Percentiles rank a stretch among this genome's conserved stretches.
Conservation (phyloP, 257 asterid species). For the Nicotiana benthamiana region DNA sequence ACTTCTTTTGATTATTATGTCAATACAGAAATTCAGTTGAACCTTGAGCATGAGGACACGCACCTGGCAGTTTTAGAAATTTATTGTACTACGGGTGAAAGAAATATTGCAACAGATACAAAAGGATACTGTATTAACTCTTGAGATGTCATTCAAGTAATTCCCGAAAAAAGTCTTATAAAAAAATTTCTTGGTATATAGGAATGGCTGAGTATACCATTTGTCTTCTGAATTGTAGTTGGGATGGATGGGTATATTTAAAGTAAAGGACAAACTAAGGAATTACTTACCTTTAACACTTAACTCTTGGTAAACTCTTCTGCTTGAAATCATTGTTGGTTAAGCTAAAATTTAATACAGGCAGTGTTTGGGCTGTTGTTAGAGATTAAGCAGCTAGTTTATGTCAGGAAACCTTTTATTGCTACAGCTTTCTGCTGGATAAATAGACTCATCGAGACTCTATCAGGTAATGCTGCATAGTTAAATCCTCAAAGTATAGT, state of each 20-base stretch:
- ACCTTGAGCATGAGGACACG: background rate
- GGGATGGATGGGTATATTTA: background rate
- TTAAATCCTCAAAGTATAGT: background rate
- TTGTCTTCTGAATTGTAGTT: background rate
- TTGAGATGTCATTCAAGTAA: background rate
- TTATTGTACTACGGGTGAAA: background rate
- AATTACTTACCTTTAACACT: background rate
- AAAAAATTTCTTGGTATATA: background rate
- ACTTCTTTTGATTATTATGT: background rate
- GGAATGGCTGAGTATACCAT: background rate
- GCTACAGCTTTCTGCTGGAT: background rate
- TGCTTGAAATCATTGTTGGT: background rate
- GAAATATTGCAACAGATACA: background rate
- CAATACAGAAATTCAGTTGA: background rate
- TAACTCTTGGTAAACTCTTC: background rate
- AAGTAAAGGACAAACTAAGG: background rate
- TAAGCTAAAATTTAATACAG: background rate
- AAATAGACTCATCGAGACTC: background rate
- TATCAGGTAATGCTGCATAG: background rate
- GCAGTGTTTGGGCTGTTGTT: background rate
- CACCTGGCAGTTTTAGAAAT: background rate
- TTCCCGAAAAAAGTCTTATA: background rate
- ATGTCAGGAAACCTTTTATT: background rate
- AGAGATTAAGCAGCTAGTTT: background rate
- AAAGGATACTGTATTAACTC: background rate